A percentile compares a stretch with the other conserved stretches of the same genome.
Evolutionary conservation across 148 eudicot species (phyloP).

Genomic region (Arbutus unedo): DNA sequence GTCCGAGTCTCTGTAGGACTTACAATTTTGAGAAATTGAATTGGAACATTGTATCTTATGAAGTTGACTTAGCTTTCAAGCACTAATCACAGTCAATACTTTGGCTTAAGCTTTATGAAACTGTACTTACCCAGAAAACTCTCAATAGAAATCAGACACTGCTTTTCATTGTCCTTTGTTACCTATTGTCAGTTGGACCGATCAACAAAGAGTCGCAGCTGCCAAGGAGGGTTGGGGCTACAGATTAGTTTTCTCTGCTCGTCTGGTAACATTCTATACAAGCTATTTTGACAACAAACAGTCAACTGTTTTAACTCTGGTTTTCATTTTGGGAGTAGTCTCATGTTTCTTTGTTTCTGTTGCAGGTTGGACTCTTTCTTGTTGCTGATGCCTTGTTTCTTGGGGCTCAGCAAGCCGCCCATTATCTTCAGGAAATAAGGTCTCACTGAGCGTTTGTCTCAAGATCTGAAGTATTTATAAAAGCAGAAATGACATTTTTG

Average conservation of each 20-base stretch:
- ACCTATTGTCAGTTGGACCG: conserved; percentile 67
- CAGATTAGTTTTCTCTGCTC: conserved; percentile 80
- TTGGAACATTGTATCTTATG: neutral
- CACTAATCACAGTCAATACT: neutral
- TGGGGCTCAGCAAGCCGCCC: conserved; percentile 70
- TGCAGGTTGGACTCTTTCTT: conserved; percentile 70
- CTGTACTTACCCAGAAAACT: neutral
- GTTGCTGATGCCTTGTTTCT: conserved; percentile 77
- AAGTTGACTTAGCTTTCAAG: neutral
- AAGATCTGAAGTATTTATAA: neutral
- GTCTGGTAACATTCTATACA: conserved; percentile 48
- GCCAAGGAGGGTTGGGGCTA: conserved; percentile 93
- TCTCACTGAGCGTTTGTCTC: conserved; percentile 32
- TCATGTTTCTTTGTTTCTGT: conserved; percentile 10
- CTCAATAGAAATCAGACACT: neutral
- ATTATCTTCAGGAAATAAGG: conserved; percentile 69
- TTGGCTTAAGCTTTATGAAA: neutral
- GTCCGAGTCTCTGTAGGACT: neutral
- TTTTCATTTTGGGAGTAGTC: neutral
- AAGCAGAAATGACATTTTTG: neutral
- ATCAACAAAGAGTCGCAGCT: conserved; percentile 80
- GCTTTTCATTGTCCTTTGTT: conserved; percentile 8
- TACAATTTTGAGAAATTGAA: neutral
- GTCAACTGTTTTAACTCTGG: neutral
- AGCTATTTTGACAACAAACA: neutral